Base-by-base conservation (phyloP, 2,329 filamentous ascomycete genomes). In the Stemphylium vesicarium region DNA sequence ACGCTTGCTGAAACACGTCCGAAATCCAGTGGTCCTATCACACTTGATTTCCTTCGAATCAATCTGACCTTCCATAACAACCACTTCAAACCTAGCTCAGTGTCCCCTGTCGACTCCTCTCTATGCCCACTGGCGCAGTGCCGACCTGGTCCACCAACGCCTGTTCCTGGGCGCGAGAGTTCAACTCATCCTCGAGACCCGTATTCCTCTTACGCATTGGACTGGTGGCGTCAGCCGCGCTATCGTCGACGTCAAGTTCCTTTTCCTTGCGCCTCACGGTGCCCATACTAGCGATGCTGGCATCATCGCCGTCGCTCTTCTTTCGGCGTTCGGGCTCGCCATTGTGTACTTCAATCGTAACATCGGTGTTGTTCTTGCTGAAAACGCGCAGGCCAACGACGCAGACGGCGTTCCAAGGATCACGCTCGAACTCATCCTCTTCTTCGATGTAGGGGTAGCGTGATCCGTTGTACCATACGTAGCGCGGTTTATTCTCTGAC, bases 371-470 rank as follows among this genome's bases (percentile, higher is more conserved):
- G 57, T 84, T 81, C 55, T 82, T 79, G 9, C 79, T 81, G 63
- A 85, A 87, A 0, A 87, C 84, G 5, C 83, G 76, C 26, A 87
- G 68, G 0, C 85, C 85, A 4, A 87, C 79, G 13, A 87, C 83
- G 57, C 83, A 85, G 1, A 86, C 79, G 0, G 85, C 85, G 62
- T 86, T 85, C 85, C 85, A 87, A 0, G 83, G 83, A 56, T 82
- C 80, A 15, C 76, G 74, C 37, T 75, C 77, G 47, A 81, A 80
- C 32, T 80, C 76, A 24, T 78, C 77, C 39, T 77, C 73, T 1
- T 77, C 76, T 4, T 71, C 69, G 6, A 72, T 51, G 24, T 65
- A 59, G 2, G 62, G 66, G 32, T 65, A 62, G 29, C 68, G 63
- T 12, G 62, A 54, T 5, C 57, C 54, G 11, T 66, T 62, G 32